phyloP scores from a whole-genome alignment of 1,284 basidiomycete species.

The Neolentinus lepideus region DNA sequence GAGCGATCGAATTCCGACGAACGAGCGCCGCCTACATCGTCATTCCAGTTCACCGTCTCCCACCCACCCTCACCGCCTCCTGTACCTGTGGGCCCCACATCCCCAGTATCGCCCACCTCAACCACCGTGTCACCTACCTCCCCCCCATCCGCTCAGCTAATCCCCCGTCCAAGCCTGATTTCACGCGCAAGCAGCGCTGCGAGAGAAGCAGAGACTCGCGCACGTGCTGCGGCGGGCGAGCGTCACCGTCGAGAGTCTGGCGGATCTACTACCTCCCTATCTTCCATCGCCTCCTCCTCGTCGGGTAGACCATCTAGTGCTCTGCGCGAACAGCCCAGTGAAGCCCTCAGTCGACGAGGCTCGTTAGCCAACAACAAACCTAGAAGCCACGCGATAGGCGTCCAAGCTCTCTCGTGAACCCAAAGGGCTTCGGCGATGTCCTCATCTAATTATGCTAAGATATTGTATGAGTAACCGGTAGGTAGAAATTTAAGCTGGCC shows the following conservation, averaged over 20 bases:
- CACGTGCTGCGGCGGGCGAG: neutral
- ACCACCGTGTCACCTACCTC: neutral
- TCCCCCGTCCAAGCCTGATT: neutral
- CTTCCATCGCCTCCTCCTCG: neutral
- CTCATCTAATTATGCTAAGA: neutral
- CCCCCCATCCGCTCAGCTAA: neutral
- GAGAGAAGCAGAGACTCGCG: neutral
- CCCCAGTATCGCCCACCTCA: neutral
- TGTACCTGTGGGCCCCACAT: neutral
- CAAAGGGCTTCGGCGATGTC: neutral
- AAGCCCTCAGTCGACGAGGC: constrained; percentile 3
- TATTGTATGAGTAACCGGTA: neutral
- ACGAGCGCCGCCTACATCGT: neutral
- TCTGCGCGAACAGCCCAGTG: neutral
- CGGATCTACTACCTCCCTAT: neutral
- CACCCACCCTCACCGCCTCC: neutral
- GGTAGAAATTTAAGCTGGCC: neutral
- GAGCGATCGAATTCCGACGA: neutral
- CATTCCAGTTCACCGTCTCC: neutral
- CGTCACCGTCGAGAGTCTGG: neutral
- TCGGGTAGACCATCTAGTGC: neutral
- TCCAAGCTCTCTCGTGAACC: neutral
- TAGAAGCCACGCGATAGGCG: neutral
- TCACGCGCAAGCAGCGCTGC: neutral
- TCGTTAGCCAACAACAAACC: constrained; percentile 7